Base-by-base conservation (phyloP, 805 yeast genomes). In the Candida easanensis region DNA sequence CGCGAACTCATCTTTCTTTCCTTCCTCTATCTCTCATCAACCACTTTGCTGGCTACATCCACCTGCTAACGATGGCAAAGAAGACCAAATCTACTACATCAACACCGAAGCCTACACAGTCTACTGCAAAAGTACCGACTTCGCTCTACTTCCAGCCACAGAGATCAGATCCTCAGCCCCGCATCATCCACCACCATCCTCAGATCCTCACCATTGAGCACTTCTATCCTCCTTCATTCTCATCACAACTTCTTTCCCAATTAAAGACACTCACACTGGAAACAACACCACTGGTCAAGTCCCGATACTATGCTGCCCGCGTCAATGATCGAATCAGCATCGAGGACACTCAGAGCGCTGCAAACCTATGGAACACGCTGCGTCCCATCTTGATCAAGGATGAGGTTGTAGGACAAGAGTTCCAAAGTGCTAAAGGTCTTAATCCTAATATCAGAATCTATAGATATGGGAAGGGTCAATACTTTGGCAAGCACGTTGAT, bases 401-500 rank as follows among this genome's bases (percentile, higher is more conserved):
- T 17, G 49, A 48, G 1, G 62, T 53, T 9, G 60, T 64, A 9
- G 67, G 62, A 2, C 39, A 37, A 0, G 66, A 59, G 10, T 75
- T 78, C 51, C 18, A 39, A 0, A 39, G 40, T 10, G 79, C 79
- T 0, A 57, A 57, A 21, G 80, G 81, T 0, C 65, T 80, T 35
- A 79, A 79, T 45, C 77, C 82, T 1, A 78, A 79, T 42, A 54
- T 80, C 13, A 55, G 87, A 30, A 58, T 79, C 5, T 80, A 80
- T 55, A 52, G 84, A 36, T 80, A 80, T 54, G 52, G 56, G 3
- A 65, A 68, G 47, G 84, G 84, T 0, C 84, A 80, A 46, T 77
- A 70, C 53, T 80, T 80, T 51, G 80, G 76, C 4, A 66, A 72
- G 47, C 86, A 80, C 53, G 79, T 78, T 51, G 87, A 80, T 51